These are phyloP conservation scores for Rhodotorula kratochvilovae DNA, from an alignment of 768 basidiomycete species.

Conservation along the genomic window DNA sequence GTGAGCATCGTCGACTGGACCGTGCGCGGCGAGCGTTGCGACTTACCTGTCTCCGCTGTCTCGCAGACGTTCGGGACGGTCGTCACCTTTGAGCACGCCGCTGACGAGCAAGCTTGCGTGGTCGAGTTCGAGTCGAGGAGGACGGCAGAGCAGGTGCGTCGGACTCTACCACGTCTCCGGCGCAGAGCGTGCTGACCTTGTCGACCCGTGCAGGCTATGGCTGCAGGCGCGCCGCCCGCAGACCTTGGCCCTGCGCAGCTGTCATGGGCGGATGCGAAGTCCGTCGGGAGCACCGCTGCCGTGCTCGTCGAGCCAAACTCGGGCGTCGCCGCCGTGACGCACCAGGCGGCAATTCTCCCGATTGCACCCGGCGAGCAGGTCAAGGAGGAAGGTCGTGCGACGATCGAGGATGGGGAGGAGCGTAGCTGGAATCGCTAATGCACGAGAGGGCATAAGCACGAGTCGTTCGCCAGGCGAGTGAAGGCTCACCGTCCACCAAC, in stretches of 20 bases:
- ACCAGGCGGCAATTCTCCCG: no score
- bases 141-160: not conserved
- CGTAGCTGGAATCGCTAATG: not conserved
- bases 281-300: not conserved
- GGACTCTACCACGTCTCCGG: not conserved
- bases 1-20: not conserved
- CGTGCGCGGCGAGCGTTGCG: not conserved
- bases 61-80: not conserved
- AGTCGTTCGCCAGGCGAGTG: no score
- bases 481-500: no score
- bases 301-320: no score
- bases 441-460: no score
- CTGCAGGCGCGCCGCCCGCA: not conserved
- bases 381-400: no score
- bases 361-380: no score
- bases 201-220: not conserved
- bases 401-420: not conserved
- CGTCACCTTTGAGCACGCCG: slow-evolving; percentile 45
- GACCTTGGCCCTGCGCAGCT: not conserved
- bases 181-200: not conserved
- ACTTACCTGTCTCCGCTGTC: not conserved
- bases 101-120: slow-evolving; percentile 39
- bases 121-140: not conserved
- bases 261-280: not conserved
- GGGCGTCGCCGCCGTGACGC: no score